Percentiles rank a stretch among this genome's conserved stretches.
Evolutionary conservation across 176 grass and related monocot species (phyloP).

Genomic region (Miscanthus lutarioriparius): DNA sequence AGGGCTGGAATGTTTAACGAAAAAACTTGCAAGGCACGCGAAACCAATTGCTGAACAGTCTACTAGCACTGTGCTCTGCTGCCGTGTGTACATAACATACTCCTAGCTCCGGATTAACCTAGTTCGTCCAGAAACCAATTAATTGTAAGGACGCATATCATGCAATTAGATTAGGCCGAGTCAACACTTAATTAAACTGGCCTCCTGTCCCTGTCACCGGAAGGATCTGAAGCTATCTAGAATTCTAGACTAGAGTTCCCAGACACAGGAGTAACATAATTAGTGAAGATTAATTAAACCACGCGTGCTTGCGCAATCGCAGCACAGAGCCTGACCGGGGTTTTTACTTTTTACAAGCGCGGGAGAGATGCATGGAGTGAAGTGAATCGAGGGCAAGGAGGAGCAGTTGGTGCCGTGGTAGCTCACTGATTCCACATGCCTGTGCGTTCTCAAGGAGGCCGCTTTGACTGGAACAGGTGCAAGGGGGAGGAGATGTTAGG

Average conservation of each 20-base stretch:
- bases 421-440: slow-evolving; percentile 46
- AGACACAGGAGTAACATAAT: not conserved
- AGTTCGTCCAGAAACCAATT: not conserved
- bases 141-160: not conserved
- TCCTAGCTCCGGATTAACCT: not conserved
- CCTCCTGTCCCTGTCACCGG: not conserved
- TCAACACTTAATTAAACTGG: not conserved
- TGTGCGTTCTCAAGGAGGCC: slow-evolving; percentile 20
- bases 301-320: not conserved
- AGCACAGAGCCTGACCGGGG: not conserved
- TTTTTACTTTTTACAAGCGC: not conserved
- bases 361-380: not conserved
- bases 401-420: slow-evolving; percentile 39
- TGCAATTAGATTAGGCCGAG: not conserved
- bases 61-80: not conserved
- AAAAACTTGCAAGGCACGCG: not conserved
- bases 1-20: not conserved
- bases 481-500: slow-evolving; percentile 41
- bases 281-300: not conserved
- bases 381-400: not conserved
- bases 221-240: not conserved
- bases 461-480: slow-evolving; percentile 44
- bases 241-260: no score
- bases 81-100: not conserved
- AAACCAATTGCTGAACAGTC: not conserved